Conservation (phyloP, 140 eudicot genomes). For the Stevia rebaudiana region DNA sequence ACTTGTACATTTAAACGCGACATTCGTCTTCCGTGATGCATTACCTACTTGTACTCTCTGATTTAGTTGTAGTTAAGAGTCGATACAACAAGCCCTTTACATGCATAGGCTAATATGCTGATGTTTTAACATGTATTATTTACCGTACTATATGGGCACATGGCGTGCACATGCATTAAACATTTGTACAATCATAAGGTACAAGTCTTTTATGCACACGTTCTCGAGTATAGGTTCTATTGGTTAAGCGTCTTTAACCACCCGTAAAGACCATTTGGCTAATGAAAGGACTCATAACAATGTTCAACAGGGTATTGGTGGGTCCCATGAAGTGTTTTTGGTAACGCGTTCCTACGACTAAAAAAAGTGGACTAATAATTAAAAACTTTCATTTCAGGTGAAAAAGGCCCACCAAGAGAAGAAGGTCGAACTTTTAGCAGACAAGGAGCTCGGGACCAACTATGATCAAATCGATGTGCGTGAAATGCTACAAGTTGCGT, state of each 20-base stretch:
- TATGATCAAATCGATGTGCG: conserved; percentile 67
- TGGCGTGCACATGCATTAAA: conserved; percentile 7
- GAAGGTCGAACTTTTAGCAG: conserved; percentile 54
- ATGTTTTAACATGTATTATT: background rate
- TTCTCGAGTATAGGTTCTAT: background rate
- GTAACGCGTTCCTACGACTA: too few species aligned
- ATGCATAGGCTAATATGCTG: background rate
- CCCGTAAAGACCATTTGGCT: too few species aligned
- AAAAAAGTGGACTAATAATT: too few species aligned
- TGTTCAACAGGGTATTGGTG: too few species aligned
- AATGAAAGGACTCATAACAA: too few species aligned
- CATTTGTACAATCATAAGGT: background rate
- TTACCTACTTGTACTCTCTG: conserved; percentile 23
- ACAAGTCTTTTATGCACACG: background rate
- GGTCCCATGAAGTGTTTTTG: too few species aligned
- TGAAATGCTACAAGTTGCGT: conserved; percentile 77
- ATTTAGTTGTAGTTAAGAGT: conserved; percentile 2
- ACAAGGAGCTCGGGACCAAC: conserved; percentile 55
- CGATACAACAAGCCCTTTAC: conserved; percentile 2
- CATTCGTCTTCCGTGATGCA: conserved; percentile 3
- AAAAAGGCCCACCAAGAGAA: conserved; percentile 68
- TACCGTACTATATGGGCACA: conserved; percentile 8
- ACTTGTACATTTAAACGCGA: conserved; percentile 1
- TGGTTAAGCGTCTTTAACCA: too few species aligned
- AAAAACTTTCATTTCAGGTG: conserved; percentile 36